Evolutionary conservation across 1,284 basidiomycete species (phyloP).

Genomic region (Mycosarcoma maydis): DNA sequence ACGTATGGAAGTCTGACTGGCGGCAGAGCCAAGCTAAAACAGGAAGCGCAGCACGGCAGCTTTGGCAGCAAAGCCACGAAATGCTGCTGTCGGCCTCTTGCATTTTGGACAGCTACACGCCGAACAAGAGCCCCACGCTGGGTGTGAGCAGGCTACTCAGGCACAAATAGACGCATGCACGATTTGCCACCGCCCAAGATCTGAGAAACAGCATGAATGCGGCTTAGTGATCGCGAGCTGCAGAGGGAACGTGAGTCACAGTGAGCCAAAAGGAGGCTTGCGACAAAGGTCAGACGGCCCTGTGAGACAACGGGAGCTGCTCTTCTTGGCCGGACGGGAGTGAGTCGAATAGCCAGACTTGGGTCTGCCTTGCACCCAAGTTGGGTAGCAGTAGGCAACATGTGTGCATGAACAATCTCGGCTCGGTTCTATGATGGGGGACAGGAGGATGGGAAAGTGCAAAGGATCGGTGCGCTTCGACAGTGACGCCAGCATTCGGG

Average conservation of each 20-base stretch:
- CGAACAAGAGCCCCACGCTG: conserved; percentile 4
- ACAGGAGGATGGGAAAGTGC: conserved; percentile 22
- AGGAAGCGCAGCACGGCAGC: too few species aligned
- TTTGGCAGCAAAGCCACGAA: neutral
- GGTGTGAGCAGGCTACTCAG: conserved; percentile 1
- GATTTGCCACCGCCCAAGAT: conserved; percentile 1
- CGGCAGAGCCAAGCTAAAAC: too few species aligned
- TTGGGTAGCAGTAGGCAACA: conserved; percentile 15
- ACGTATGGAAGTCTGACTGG: too few species aligned
- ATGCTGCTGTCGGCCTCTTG: conserved; percentile 1
- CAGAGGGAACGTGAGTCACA: neutral
- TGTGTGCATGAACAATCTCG: conserved; percentile 9
- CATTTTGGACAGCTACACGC: conserved; percentile 18
- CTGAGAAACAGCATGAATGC: neutral
- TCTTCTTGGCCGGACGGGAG: too few species aligned
- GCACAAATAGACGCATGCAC: conserved; percentile 20
- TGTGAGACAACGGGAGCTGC: too few species aligned
- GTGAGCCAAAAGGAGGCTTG: neutral
- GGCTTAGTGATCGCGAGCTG: conserved; percentile 11
- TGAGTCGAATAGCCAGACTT: neutral
- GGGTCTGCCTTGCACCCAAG: conserved; percentile 3
- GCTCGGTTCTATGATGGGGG: conserved; percentile 10
- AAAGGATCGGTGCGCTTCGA: conserved; percentile 7
- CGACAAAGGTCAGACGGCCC: conserved; percentile 8
- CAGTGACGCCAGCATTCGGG: neutral